phyloP scores from a whole-genome alignment of 495 filamentous ascomycete genomes.

The Annulohypoxylon moriforme region DNA sequence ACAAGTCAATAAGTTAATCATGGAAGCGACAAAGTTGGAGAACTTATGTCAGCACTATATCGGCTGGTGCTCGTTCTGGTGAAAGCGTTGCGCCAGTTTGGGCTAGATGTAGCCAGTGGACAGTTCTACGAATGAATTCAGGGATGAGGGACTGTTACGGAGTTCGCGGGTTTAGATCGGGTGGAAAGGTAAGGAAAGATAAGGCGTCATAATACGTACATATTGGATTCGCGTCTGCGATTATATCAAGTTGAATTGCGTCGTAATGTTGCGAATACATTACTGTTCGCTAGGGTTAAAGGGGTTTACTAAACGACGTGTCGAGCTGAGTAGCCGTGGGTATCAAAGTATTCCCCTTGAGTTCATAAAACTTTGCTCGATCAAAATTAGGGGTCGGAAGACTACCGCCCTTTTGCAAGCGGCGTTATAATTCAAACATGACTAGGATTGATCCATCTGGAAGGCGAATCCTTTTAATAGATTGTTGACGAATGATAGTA shows the following conservation, averaged over 20 bases:
- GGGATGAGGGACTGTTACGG: not conserved
- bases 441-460: too few species aligned
- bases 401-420: not conserved
- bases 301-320: not conserved
- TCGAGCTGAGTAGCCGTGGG: not conserved
- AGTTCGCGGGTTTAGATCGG: constrained; percentile 4
- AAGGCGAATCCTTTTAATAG: too few species aligned
- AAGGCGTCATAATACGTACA: not conserved
- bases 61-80: constrained; percentile 97
- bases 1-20: constrained; percentile 93
- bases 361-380: not conserved
- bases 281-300: not conserved
- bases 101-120: not conserved
- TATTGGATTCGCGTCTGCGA: constrained; percentile 4
- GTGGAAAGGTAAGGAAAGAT: constrained; percentile 6
- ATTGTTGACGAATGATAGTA: too few species aligned
- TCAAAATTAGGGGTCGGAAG: not conserved
- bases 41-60: constrained; percentile 99
- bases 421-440: not conserved
- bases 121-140: not conserved
- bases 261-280: not conserved
- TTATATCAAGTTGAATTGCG: not conserved
- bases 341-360: not conserved
- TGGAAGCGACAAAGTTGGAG: constrained; percentile 94
- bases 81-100: not conserved